phyloP scores from a whole-genome alignment of 805 yeast species.

The Pichia gijzeniarum region DNA sequence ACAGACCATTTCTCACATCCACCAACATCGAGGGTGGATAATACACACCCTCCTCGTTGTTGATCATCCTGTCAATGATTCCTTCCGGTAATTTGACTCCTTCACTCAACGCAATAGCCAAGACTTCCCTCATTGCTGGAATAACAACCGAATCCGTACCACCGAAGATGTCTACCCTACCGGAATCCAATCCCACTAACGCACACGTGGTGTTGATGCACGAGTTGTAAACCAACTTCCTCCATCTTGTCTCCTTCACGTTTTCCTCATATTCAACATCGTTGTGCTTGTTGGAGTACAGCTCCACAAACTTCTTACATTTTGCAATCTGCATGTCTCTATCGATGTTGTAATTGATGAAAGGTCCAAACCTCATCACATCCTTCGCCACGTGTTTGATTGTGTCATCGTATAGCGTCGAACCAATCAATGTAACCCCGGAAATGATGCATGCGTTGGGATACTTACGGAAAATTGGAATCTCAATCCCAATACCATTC shows the following conservation, averaged over 20 bases:
- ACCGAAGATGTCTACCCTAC: constrained; percentile 27
- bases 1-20: constrained; percentile 35
- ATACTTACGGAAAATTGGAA: constrained; percentile 25
- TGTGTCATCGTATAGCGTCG: constrained; percentile 25
- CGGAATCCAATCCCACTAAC: constrained; percentile 34
- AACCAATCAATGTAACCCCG: constrained; percentile 35
- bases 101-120: constrained; percentile 38
- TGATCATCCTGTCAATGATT: constrained; percentile 35
- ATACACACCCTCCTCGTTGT: constrained; percentile 34
- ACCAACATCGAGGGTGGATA: constrained; percentile 45
- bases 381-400: constrained; percentile 31
- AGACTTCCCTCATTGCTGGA: constrained; percentile 41
- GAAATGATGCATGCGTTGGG: constrained; percentile 32
- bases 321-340: constrained; percentile 21
- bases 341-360: constrained; percentile 28
- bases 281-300: constrained; percentile 29
- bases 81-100: constrained; percentile 34
- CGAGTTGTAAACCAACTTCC: constrained; percentile 41
- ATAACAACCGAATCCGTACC: constrained; percentile 21
- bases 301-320: constrained; percentile 27
- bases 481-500: constrained; percentile 35
- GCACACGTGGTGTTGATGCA: constrained; percentile 40
- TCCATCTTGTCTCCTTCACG: constrained; percentile 36
- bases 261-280: constrained; percentile 26
- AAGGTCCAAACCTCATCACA: constrained; percentile 28